Conservation (phyloP, 441 rosid genomes). For the Euphorbia celastroides region DNA sequence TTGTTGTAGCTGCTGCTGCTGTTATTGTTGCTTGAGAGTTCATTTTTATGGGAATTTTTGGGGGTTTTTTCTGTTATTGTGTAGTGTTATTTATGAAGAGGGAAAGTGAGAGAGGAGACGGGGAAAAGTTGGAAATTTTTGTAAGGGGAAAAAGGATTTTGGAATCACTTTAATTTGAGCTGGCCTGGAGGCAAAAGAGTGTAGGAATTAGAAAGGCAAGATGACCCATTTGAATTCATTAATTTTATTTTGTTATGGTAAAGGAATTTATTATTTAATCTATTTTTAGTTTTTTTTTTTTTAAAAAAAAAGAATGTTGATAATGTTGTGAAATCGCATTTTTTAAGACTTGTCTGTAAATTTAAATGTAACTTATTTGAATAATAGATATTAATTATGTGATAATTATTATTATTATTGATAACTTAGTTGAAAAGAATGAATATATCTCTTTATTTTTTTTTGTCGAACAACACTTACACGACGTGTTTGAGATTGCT, state of each 20-base stretch:
- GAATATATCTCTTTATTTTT: too few species aligned
- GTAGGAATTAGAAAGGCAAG: not conserved
- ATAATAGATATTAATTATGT: too few species aligned
- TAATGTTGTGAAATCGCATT: too few species aligned
- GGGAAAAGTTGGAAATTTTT: slow-evolving; percentile 8
- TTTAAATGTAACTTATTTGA: too few species aligned
- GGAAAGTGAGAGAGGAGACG: not conserved
- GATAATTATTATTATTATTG: too few species aligned
- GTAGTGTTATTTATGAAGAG: not conserved
- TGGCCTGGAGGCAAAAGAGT: slow-evolving; percentile 48
- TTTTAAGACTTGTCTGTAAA: too few species aligned
- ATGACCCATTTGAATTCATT: not conserved
- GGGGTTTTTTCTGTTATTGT: not conserved
- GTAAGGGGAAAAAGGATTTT: slow-evolving; percentile 14
- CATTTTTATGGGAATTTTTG: slow-evolving; percentile 14
- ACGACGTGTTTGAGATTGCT: too few species aligned
- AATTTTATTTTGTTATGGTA: not conserved
- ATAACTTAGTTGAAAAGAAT: too few species aligned
- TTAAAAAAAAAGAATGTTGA: too few species aligned
- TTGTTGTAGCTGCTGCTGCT: slow-evolving; percentile 37
- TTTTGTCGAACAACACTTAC: too few species aligned
- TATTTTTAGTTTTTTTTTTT: not conserved
- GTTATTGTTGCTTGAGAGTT: slow-evolving; percentile 22
- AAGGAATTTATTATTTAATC: not conserved
- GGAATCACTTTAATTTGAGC: slow-evolving; percentile 69